Evolutionary conservation across 2,329 filamentous ascomycete genomes (phyloP), one percentile per base, ranked within the genome.

Genomic region (Fusarium xylarioides): DNA sequence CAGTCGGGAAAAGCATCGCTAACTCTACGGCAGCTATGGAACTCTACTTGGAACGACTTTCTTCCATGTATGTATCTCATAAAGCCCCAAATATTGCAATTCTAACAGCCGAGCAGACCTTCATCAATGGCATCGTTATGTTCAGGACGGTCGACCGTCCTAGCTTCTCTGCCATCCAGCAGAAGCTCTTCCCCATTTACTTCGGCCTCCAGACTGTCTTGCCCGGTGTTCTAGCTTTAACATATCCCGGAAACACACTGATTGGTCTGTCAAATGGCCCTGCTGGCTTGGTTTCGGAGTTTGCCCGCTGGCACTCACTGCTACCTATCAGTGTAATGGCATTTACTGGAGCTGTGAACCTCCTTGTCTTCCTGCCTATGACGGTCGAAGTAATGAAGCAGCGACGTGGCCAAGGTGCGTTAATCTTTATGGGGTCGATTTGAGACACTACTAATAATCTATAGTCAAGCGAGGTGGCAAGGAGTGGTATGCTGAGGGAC

Each of bases 381-480:
- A 96, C 95, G 4, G 91, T 90, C 40, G 88, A 90, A 74, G 86
- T 92, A 37, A 97, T 97, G 89, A 88, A 86, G 73, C 86, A 93
- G 81, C 87, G 95, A 78, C 93, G 93, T 78, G 88, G 91, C 54
- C 95, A 97, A 86, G 93, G 93, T 94, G 84, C 72, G 87, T 80
- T 35, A 7, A 50, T 18, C 35, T 34, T 30, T 11, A 28, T 23
- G 19, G 23, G n/a, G 26, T 37, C 32, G 18, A 34, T 15, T n/a
- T 3, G 18, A 5, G 11, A 21, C 4, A 37, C 38, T 62, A 40
- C 69, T 81, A 54, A 80, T 8, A 55, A 34, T 50, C 15, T 61
- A 47, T 68, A 91, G 95, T 95, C 86, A 94, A 92, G 70, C 91
- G 92, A 77, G 95, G 98, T 80, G 94, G 94, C 61, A 98, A 97